These are phyloP conservation scores for Tulasnella sp. DNA, from an alignment of 768 basidiomycete genomes.

Conservation along the genomic window DNA sequence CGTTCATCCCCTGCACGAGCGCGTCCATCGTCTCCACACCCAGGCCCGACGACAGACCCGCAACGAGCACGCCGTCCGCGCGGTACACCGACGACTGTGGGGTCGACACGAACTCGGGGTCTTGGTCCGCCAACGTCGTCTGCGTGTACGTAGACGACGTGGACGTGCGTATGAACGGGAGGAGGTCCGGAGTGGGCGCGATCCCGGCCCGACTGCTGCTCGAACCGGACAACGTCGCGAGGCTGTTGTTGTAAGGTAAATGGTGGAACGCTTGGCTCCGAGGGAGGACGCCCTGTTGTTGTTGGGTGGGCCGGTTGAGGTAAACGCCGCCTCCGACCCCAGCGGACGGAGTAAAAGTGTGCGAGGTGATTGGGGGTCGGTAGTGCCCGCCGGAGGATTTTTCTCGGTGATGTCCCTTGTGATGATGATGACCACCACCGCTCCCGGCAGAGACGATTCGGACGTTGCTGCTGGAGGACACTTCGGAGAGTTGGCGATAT, in stretches of 20 bases:
- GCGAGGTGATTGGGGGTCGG: background rate
- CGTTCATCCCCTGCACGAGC: slow-evolving; percentile 82
- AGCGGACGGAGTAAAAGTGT: background rate
- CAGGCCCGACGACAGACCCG: slow-evolving; percentile 56
- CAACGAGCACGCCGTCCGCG: slow-evolving; percentile 40
- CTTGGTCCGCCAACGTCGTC: slow-evolving; percentile 8
- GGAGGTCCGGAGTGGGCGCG: background rate
- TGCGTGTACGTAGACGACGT: slow-evolving; percentile 14
- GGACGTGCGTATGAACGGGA: slow-evolving; percentile 4
- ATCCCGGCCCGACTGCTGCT: background rate
- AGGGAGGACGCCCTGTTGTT: background rate
- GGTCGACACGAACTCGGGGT: slow-evolving; percentile 9
- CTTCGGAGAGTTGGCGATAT: background rate
- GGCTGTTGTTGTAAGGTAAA: background rate
- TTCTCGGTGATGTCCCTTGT: background rate
- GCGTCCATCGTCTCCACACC: slow-evolving; percentile 77
- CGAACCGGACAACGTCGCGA: background rate
- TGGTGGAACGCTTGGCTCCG: background rate
- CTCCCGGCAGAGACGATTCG: background rate
- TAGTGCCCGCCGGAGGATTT: background rate
- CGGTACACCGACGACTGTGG: slow-evolving; percentile 7
- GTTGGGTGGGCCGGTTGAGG: background rate
- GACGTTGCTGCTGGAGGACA: background rate
- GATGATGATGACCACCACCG: background rate
- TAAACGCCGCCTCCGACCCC: background rate